Percentiles rank a stretch among this genome's conserved stretches.
Evolutionary conservation across 805 yeast genomes (phyloP).

Genomic region (Candida sonorensis): DNA sequence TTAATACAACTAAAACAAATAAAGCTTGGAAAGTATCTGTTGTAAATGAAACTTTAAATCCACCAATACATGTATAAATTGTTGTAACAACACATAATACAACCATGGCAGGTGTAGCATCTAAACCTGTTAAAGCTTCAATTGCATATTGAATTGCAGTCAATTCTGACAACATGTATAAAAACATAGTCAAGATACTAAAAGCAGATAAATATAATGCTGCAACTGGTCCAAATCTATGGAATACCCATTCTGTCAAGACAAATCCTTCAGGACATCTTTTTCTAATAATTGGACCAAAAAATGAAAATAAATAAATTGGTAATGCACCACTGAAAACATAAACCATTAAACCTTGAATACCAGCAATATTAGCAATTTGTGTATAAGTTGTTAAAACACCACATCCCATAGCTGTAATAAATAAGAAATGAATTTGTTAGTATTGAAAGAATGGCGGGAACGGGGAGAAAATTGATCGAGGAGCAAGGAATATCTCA

Average conservation of each 20-base stretch:
- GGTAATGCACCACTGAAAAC: conserved; percentile 78
- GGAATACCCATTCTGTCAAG: conserved; percentile 89
- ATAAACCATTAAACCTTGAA: conserved; percentile 82
- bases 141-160: conserved; percentile 75
- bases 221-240: conserved; percentile 66
- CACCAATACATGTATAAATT: conserved; percentile 82
- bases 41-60: conserved; percentile 79
- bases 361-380: conserved; percentile 78
- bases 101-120: conserved; percentile 74
- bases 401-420: conserved; percentile 83
- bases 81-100: conserved; percentile 85
- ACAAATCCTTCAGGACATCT: conserved; percentile 88
- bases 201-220: conserved; percentile 73
- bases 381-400: conserved; percentile 79
- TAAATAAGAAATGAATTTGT: conserved; percentile 4
- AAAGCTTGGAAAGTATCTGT: conserved; percentile 85
- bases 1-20: conserved; percentile 56
- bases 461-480: too few relatives aligned
- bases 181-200: conserved; percentile 76
- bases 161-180: conserved; percentile 83
- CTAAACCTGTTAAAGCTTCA: conserved; percentile 67
- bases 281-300: conserved; percentile 75
- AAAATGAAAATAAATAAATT: conserved; percentile 69
- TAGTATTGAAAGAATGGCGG: conserved; percentile 1
- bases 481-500: too few relatives aligned